Base-by-base conservation (phyloP, 352 stramenopile species). In the Globisporangium sylvaticum region DNA sequence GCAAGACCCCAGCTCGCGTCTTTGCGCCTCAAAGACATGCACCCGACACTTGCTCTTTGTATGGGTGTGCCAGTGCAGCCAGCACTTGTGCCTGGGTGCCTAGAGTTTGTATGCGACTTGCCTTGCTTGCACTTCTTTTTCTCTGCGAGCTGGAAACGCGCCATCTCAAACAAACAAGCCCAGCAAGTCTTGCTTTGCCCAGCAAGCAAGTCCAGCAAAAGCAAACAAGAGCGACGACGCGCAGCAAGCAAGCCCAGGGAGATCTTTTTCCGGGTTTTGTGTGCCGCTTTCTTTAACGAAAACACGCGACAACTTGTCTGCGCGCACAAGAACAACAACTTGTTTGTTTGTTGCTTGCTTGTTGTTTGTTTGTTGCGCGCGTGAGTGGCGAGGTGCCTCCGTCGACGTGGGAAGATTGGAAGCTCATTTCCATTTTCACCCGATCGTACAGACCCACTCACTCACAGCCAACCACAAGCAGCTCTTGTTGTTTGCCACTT, bases 241-340 rank as follows among this genome's bases (percentile, higher is more conserved):
- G 8, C 50, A 27, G 18, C 48, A 9, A 53, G 48, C 14, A 55
- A 42, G 34, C 15, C 48, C 46, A 25, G 46, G 8, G 24, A n/a
- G 24, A 32, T n/a, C 22, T 27, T n/a, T 27, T 32, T 48, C 39
- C 39, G 50, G 1, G 12, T 29, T 29, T 56, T 57, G 58, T 18
- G 57, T 39, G 57, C 58, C 58, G 58, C 34, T 63, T 63, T 63
- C 58, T 63, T 63, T 63, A 63, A 63, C 58, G 58, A 34, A 20
- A 53, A n/a, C 15, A 48, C 22, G 39, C 58, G 37, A 32, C 57
- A 31, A 63, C 57, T 53, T 54, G 57, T 54, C 34, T 63, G 4
- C 20, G 57, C 57, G 10, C 15, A 25, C 48, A 14, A 14, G 48
- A 24, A 25, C 48, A 24, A 54, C 46, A 24, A 54, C 2, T 14